Conservation (phyloP, 345 rosid genomes). For the Garcia nutans region DNA sequence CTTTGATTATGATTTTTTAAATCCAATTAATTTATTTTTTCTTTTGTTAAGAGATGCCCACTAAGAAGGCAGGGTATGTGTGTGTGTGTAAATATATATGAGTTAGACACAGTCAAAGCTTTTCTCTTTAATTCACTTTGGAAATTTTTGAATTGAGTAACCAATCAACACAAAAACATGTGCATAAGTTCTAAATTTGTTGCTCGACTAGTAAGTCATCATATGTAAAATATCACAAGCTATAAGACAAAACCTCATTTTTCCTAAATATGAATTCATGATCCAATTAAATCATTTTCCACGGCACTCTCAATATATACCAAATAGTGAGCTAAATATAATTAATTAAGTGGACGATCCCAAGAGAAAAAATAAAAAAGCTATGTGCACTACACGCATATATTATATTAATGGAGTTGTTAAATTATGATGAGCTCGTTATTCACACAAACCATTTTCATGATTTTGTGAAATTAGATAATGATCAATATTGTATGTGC, state of each 20-base stretch:
- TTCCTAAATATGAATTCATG: background rate
- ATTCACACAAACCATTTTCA: conserved; percentile 7
- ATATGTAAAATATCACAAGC: background rate
- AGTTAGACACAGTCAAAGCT: too few relatives aligned
- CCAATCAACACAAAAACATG: background rate
- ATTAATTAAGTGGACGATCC: conserved; percentile 1
- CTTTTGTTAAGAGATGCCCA: conserved; percentile 1
- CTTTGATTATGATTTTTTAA: conserved; percentile 11
- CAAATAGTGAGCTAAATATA: background rate
- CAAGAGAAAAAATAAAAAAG: background rate
- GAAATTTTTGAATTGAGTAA: too few relatives aligned
- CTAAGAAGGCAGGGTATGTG: background rate
- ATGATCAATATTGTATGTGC: background rate
- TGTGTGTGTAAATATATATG: too few relatives aligned
- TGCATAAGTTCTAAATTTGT: background rate
- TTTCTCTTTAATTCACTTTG: too few relatives aligned
- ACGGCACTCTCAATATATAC: background rate
- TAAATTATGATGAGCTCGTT: conserved; percentile 25
- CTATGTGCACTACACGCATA: background rate
- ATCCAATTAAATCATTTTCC: conserved; percentile 14
- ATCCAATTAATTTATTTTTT: background rate
- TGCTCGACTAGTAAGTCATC: background rate
- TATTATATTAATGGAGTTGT: conserved; percentile 10
- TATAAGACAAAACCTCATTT: conserved; percentile 11
- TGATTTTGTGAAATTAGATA: conserved; percentile 6